Evolutionary conservation across 2,329 filamentous ascomycete genomes (phyloP), one percentile per base, ranked within the genome.

Genomic region (Colletotrichum orchidophilum): DNA sequence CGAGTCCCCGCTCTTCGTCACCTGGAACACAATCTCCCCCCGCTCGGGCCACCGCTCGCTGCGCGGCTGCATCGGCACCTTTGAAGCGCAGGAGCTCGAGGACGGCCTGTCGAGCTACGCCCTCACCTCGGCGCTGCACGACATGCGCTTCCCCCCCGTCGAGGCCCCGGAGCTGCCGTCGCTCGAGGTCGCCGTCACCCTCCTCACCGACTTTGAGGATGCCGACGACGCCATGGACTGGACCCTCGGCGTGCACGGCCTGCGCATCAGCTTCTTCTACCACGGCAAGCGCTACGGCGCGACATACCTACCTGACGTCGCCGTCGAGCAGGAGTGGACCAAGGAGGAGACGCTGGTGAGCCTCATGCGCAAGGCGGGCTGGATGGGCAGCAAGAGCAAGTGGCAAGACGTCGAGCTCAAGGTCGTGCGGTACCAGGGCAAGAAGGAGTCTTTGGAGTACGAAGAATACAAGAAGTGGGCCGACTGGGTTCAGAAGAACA

Each of bases 31-130:
- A 0, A 76, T 94, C 65, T 90, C 88, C 8, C 81, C 85, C 26
- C 78, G 77, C 13, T 76, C 80, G 63, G 88, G 90, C 31, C 83
- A 90, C 74, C 91, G 92, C 79, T 88, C 88, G 27, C 88, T 99
- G 52, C 92, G 96, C 71, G 96, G 96, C 71, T 99, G 96, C 85
- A 98, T 99, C 79, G 96, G 96, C 75, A 99, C 96, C 2, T 99
- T 98, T 78, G 93, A 95, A 77, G 81, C 91, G 2, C 90, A 94
- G 77, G 89, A 92, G 60, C 88, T 99, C 13, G 87, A 90, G 33
- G 82, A 88, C 1, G 95, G 95, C 4, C 84, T 99, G 53, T 85
- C 90, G 63, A 91, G 90, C 72, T 98, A 98, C 82, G 93, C 95
- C 57, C 83, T 97, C 75, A 96, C 93, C 62, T 95, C 95, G 80